Conservation (phyloP, 345 rosid genomes). For the Cochlearia excelsa region DNA sequence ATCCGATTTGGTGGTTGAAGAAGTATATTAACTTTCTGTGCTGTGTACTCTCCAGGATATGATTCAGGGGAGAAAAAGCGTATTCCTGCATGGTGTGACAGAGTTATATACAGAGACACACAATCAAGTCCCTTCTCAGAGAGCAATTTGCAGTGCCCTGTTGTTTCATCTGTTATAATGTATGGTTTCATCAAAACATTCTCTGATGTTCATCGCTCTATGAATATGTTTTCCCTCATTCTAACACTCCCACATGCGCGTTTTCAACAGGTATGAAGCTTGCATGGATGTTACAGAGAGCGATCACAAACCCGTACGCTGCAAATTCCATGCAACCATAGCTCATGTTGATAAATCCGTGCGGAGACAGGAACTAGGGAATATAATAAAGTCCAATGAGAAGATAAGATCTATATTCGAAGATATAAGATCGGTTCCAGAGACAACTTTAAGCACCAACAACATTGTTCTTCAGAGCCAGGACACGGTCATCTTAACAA, state of each 20-base stretch:
- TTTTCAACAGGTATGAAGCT: constrained; percentile 70
- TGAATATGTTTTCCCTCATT: constrained; percentile 2
- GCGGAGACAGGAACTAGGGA: constrained; percentile 76
- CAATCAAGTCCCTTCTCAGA: constrained; percentile 53
- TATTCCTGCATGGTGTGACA: constrained; percentile 99
- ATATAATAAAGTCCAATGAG: constrained; percentile 56
- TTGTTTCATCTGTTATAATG: constrained; percentile 66
- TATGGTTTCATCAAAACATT: constrained; percentile 60
- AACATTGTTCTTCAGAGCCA: constrained; percentile 72
- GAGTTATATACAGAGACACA: constrained; percentile 88
- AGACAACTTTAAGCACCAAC: constrained; percentile 59
- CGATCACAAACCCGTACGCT: constrained; percentile 96
- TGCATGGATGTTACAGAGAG: constrained; percentile 97
- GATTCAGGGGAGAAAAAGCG: constrained; percentile 99
- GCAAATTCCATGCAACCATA: constrained; percentile 77
- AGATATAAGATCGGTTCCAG: constrained; percentile 63
- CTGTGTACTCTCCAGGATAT: constrained; percentile 53
- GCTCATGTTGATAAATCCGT: constrained; percentile 89
- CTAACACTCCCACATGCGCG: constrained; percentile 45
- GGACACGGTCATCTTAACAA: constrained; percentile 58
- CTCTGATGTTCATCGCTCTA: constrained; percentile 54
- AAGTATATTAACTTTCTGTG: constrained; percentile 23
- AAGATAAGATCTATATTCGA: constrained; percentile 49
- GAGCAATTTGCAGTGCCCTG: constrained; percentile 87
- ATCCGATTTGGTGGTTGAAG: constrained; percentile 88